Conservation (phyloP, 192 early-diverging fungal species). For the Dissophora globulifera region DNA sequence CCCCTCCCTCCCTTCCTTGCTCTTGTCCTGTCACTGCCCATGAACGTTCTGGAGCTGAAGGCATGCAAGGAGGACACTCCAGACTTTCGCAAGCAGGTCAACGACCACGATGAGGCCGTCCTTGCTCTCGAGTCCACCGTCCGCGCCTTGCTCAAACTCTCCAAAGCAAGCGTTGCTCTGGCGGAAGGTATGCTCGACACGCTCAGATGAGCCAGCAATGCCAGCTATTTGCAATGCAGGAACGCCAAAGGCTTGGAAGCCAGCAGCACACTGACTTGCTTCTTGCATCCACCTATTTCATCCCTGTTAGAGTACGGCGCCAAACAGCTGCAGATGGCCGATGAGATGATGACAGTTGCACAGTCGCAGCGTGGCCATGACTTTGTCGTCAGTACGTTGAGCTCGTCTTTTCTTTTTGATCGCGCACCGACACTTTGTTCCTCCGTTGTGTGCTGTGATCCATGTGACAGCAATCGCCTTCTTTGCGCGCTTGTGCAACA, state of each 20-base stretch:
- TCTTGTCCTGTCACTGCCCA: too few relatives aligned
- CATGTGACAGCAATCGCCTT: too few relatives aligned
- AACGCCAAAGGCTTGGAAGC: too few relatives aligned
- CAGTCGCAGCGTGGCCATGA: constrained; percentile 62
- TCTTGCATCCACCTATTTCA: not conserved
- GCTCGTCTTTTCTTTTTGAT: too few relatives aligned
- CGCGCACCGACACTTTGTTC: too few relatives aligned
- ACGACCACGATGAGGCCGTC: constrained; percentile 63
- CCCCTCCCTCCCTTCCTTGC: too few relatives aligned
- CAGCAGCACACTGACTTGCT: too few relatives aligned
- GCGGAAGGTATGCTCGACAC: constrained; percentile 66
- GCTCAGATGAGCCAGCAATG: too few relatives aligned
- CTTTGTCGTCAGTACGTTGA: constrained; percentile 48
- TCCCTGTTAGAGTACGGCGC: constrained; percentile 55
- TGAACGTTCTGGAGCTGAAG: constrained; percentile 64
- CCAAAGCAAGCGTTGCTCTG: constrained; percentile 62
- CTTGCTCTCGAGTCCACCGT: constrained; percentile 61
- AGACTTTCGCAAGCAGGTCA: constrained; percentile 62
- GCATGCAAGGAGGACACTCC: constrained; percentile 70
- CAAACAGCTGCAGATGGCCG: constrained; percentile 63
- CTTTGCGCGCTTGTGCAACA: too few relatives aligned
- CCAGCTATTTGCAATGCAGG: too few relatives aligned
- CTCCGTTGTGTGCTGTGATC: too few relatives aligned
- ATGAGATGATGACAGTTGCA: constrained; percentile 63
- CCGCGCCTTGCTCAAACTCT: constrained; percentile 62